Evolutionary conservation across 305 asterid genomes (phyloP), one percentile per base, ranked within the genome.

Genomic region (Ilex paraguariensis): DNA sequence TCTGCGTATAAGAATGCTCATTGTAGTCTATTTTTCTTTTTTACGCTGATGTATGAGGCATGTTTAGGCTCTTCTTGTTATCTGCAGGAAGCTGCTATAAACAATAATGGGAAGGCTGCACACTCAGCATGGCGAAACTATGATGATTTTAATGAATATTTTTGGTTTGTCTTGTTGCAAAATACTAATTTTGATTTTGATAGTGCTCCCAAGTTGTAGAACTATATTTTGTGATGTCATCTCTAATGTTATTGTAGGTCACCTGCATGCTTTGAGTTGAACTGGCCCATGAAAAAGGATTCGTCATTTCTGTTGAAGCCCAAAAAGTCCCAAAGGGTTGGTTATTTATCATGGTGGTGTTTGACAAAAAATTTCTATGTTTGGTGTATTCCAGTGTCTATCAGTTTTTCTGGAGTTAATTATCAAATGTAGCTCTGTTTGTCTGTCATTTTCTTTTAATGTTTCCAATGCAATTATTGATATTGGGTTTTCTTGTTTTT

Each of bases 121-220:
- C 99, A 93, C 78, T 90, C 99, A 30, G 69, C 74, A 71, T 93
- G 99, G 99, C 82, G 99, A 67, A 93, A 93, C 75, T 93, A 93
- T 75, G 99, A 93, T 14, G 99, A 93, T 72, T 93, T 93, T 73
- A 93, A 93, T 62, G 99, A 93, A 73, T 93, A 84, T 80, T 93
- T 93, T 84, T 93, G 99, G 98, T 90, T 31, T 54, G 81, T 46
- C 56, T n/a, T 70, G 56, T 42, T 56, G 48, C 28, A 14, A 40
- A 60, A 44, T 42, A 14, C 30, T 40, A 54, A 61, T 65, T 70
- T 52, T 52, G 42, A 36, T 36, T 5, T 8, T 36, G 42, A 36
- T 36, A 8, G 6, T 36, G 42, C 42, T 36, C 42, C 6, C 9
- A 5, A 36, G 42, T 36, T 8, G 6, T 36, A 4, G 42, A 36